Conservation (phyloP, 2,329 filamentous ascomycete species). For the Sporothrix curviconia region DNA sequence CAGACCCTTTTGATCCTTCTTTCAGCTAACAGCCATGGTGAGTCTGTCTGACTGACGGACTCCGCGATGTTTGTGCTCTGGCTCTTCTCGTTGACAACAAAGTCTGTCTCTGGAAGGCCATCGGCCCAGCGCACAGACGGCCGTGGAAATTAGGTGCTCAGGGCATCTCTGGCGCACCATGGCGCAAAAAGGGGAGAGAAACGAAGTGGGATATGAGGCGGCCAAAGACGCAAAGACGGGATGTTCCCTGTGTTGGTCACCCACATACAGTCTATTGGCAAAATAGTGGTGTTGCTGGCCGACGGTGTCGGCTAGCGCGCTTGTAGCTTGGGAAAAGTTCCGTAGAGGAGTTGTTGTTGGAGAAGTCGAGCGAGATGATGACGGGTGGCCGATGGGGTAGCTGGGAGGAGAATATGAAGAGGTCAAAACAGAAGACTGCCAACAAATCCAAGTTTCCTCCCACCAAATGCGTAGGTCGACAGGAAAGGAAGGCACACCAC, state of each 20-base stretch:
- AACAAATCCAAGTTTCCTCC: neutral
- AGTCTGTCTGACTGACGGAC: too few relatives aligned
- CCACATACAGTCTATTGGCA: conserved; percentile 5
- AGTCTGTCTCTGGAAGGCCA: too few relatives aligned
- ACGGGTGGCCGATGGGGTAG: too few relatives aligned
- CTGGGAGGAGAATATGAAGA: neutral
- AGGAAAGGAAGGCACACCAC: neutral
- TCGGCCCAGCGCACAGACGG: neutral
- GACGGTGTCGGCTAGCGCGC: neutral
- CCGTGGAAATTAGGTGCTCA: neutral
- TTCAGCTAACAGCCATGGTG: too few relatives aligned
- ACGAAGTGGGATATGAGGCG: neutral
- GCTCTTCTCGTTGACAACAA: too few relatives aligned
- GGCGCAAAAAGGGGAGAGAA: neutral
- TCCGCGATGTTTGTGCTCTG: too few relatives aligned
- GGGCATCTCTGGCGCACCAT: too few relatives aligned
- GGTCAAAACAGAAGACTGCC: neutral
- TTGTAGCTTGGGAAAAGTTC: neutral
- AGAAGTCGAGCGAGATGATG: neutral
- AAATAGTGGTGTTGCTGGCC: neutral
- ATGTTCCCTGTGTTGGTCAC: neutral
- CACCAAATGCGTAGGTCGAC: neutral
- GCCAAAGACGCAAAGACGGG: neutral
- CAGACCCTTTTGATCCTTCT: neutral
- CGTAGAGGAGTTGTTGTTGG: neutral